Conservation (phyloP, 169 alveolate species). For the Cryptosporidium viatorum region DNA sequence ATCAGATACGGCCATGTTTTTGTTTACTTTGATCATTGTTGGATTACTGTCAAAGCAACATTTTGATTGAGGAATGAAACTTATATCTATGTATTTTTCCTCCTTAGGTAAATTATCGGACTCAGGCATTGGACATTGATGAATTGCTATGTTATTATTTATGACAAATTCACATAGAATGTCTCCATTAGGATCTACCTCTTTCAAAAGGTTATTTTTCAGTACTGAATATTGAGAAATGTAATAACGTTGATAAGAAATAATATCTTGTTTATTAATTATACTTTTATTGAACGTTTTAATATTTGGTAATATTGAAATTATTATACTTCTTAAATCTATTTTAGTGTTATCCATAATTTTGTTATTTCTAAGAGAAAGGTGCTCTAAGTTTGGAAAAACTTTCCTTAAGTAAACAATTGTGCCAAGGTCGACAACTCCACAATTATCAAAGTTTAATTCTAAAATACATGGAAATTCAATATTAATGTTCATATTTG, state of each 20-base stretch:
- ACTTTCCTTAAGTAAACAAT: conserved; percentile 20
- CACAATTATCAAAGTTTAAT: conserved; percentile 36
- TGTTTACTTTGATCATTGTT: conserved; percentile 23
- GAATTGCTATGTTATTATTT: background rate
- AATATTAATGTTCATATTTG: background rate
- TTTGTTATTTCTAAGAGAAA: conserved; percentile 25
- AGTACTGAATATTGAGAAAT: conserved; percentile 34
- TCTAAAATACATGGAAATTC: conserved; percentile 2
- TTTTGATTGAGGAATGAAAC: conserved; percentile 29
- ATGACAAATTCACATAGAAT: conserved; percentile 25
- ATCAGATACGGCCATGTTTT: conserved; percentile 37
- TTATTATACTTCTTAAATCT: conserved; percentile 42
- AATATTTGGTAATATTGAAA: conserved; percentile 26
- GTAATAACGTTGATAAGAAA: conserved; percentile 61
- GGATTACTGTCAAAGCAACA: background rate
- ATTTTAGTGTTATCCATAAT: background rate
- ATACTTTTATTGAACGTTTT: conserved; percentile 51
- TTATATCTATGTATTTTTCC: conserved; percentile 32
- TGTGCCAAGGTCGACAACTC: conserved; percentile 4
- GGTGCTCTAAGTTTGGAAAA: conserved; percentile 49
- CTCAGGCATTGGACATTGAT: background rate
- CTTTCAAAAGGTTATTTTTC: background rate
- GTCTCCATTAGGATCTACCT: conserved; percentile 40
- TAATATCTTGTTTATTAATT: conserved; percentile 22
- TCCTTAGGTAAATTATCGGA: background rate